A percentile compares a stretch with the other conserved stretches of the same genome.
Evolutionary conservation across 352 stramenopile genomes (phyloP).

Genomic region (Phytophthora vignae): DNA sequence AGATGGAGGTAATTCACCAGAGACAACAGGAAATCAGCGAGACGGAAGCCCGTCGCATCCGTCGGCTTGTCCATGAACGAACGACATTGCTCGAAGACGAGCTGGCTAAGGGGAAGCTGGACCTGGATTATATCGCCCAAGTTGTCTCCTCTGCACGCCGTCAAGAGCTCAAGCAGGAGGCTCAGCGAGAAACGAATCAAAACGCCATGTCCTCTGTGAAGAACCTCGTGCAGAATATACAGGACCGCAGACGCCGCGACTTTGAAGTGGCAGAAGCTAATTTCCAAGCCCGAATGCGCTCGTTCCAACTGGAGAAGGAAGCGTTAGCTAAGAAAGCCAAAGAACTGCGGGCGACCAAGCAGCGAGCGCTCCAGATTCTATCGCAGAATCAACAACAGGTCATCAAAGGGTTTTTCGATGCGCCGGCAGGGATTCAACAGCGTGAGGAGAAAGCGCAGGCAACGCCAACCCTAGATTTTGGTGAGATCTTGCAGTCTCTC

Average conservation of each 20-base stretch:
- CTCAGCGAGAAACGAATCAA: conserved; percentile 10
- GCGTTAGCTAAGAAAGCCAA: conserved; percentile 39
- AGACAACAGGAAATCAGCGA: conserved; percentile 44
- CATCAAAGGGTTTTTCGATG: conserved; percentile 58
- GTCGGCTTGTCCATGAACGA: conserved; percentile 55
- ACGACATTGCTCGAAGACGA: conserved; percentile 57
- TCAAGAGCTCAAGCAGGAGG: conserved; percentile 14
- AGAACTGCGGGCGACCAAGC: conserved; percentile 46
- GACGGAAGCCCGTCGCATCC: conserved; percentile 48
- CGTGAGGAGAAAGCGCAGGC: background rate
- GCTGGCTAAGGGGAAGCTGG: conserved; percentile 50
- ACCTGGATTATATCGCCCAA: conserved; percentile 58
- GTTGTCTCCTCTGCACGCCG: conserved; percentile 35
- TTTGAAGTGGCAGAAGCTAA: conserved; percentile 43
- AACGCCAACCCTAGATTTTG: conserved; percentile 42
- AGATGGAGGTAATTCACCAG: conserved; percentile 61
- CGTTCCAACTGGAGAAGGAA: conserved; percentile 54
- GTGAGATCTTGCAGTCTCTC: conserved; percentile 45
- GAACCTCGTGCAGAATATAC: conserved; percentile 43
- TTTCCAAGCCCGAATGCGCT: conserved; percentile 45
- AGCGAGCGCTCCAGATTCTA: conserved; percentile 62
- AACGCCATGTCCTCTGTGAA: conserved; percentile 20
- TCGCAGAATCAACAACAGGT: conserved; percentile 66
- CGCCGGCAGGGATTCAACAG: conserved; percentile 2
- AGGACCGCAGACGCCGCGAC: conserved; percentile 40